Evolutionary conservation across 331 rosid species (phyloP), one percentile per base, ranked within the genome.

Genomic region (Acacia concinna): DNA sequence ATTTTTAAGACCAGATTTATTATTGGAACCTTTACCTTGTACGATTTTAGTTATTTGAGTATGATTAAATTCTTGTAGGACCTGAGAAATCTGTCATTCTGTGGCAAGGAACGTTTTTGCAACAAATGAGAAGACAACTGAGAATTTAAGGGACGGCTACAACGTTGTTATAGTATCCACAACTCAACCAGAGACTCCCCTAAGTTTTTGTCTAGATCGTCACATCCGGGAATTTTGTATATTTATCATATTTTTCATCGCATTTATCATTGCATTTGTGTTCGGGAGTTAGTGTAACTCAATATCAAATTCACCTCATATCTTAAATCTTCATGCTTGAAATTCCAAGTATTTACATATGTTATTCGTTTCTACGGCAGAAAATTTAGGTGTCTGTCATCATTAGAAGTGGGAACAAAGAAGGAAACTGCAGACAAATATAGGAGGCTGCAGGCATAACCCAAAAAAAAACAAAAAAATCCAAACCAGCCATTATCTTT

Each of bases 221-320:
- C 94, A 96, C 71, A 88, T 96, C 86, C 86, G 93, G 83, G 91
- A 96, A 78, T 91, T 93, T 78, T 56, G 32, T 23, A 86, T 96
- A 8, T 96, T 93, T n/a, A 98, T 96, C 47, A 89, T 98, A 82
- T 93, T 93, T 92, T 96, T 96, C 60, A 89, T 91, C 68, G 94
- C 98, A 62, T 91, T 96, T 70, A 91, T 93, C 74, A 86, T 93
- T 31, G 6, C 31, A 21, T 56, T 1, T 23, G 31, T 8, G 63
- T 9, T 56, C 7, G 27, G 0, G 13, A 28, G 3, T n/a, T 15
- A 38, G 2, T 38, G 41, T 8, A 56, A 56, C 63, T 23, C 14
- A 21, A 56, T 1, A 54, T 54, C 62, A 54, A 54, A 54, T 21
- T n/a, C 0, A 54, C 21, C 62, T 20, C 57, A 20, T 51, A 25